Percentiles rank a stretch among this genome's conserved stretches.
Evolutionary conservation across 148 eudicot species (phyloP).

Genomic region (Vaccinium darrowii): DNA sequence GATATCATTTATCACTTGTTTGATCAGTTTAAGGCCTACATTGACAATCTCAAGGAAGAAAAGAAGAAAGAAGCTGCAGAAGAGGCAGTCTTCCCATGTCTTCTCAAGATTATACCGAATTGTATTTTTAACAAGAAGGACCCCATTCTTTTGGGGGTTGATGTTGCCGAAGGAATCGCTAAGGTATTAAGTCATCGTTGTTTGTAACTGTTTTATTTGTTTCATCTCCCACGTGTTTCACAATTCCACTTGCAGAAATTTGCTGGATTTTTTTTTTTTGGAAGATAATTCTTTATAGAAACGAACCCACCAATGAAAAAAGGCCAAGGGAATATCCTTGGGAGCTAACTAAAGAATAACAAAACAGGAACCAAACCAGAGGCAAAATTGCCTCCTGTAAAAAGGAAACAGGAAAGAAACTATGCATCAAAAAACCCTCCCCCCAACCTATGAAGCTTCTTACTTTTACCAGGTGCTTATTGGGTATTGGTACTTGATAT

Average conservation of each 20-base stretch:
- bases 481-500: background rate
- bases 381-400: background rate
- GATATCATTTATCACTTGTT: slow-evolving; percentile 85
- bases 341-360: background rate
- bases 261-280: background rate
- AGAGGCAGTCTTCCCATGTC: slow-evolving; percentile 91
- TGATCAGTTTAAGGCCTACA: slow-evolving; percentile 87
- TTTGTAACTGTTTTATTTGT: background rate
- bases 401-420: background rate
- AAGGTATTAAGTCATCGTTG: slow-evolving; percentile 45
- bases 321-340: background rate
- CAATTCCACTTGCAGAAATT: background rate
- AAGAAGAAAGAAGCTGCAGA: slow-evolving; percentile 86
- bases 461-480: background rate
- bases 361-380: background rate
- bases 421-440: background rate
- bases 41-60: slow-evolving; percentile 82
- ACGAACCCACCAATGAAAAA: background rate
- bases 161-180: slow-evolving; percentile 71
- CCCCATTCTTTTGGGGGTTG: slow-evolving; percentile 92
- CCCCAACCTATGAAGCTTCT: background rate
- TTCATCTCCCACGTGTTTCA: background rate
- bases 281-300: background rate
- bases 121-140: slow-evolving; percentile 85
- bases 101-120: slow-evolving; percentile 65